Base-by-base conservation (phyloP, 108 stramenopile genomes). In the Schizochytrium sp. region DNA sequence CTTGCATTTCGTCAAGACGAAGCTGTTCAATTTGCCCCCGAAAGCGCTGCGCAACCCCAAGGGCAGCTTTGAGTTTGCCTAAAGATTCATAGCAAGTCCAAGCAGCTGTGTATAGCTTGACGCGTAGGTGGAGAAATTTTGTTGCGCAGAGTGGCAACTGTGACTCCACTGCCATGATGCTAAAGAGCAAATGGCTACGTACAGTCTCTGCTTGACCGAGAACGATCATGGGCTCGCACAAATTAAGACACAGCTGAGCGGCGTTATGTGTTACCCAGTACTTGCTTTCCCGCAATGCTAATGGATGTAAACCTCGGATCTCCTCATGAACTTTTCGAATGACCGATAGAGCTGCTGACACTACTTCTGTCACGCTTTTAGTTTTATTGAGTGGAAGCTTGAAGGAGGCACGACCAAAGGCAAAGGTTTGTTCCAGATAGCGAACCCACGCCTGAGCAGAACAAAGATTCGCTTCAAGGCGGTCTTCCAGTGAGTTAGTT, bases 251-350 rank as follows among this genome's bases (percentile, higher is more conserved):
- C 28, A 83, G 50, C 76, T 55, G 76, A 17, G 53, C 53, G 3
- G 76, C 76, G 47, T 83, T 83, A 2, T 83, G 76, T 7, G 53
- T 83, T n/a, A 83, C 28, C 76, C 76, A 83, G 53, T 83, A 83
- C 47, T 17, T 5, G 10, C 10, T 53, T 10, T 83, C 76, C 28
- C 40, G 47, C 28, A 55, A 44, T 12, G 64, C 12, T 7, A 44
- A 44, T 44, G 64, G 10, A 38, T 69, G 28, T 28, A 28, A 0
- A 28, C 28, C 28, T 28, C 28, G 7, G 28, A 69, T 69, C 44
- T 69, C 64, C 64, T 69, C 42, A 38, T 69, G 64, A 44, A 15
- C 64, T 15, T 69, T 44, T 8, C 64, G 64, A 15, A 69, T 8
- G 28, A 69, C 10, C 7, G 10, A 2, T 38, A 69, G 64, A 13